Base-by-base conservation (phyloP, 2,329 filamentous ascomycete species). In the Calonectria pauciramosa region DNA sequence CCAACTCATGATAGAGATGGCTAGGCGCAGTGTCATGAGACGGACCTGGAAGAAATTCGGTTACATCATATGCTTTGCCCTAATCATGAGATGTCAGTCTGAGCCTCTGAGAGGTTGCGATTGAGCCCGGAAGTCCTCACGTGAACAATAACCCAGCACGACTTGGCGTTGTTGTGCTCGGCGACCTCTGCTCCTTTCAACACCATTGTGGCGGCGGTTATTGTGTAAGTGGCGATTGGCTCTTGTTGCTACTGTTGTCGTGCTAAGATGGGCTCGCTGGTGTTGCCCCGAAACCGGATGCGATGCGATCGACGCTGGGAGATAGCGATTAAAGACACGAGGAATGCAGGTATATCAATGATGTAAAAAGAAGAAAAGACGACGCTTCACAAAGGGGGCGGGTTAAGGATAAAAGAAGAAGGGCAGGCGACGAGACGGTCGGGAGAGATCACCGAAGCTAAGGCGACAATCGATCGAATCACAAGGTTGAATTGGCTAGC, bases 91-190 rank as follows among this genome's bases (percentile, higher is more conserved):
- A 54, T 47, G 74, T 81, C 60, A 80, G 77, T 75, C 63, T 41
- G n/a, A 20, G 38, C 38, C 16, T 41, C 38, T 41, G 16, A 54
- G 28, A 11, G 13, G 28, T 8, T 66, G 36, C 38, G 41, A 34
- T 59, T 51, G 34, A 51, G 68, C n/a, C 6, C 8, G 56, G 28
- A 47, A 13, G 26, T 47, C 68, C 87, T 76, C 85, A 91, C 94
- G 86, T 97, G 94, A 74, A 97, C 91, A 82, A 98, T 95, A 59
- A 98, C 95, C 96, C 96, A 98, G 87, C 96, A 98, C 66, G 95
- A 96, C 80, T 98, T 92, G 81, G 91, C 90, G 80, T 89, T 93
- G 86, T 94, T 94, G 88, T 99, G 96, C 87, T 95, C 87, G 28
- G 89, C 89, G 72, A 91, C 87, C 68, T 91, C 89, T 66, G 83